Percentiles rank a stretch among this genome's conserved stretches.
Evolutionary conservation across 192 early-diverging fungal species (phyloP).

Genomic region (Gryganskiella cystojenkinii): DNA sequence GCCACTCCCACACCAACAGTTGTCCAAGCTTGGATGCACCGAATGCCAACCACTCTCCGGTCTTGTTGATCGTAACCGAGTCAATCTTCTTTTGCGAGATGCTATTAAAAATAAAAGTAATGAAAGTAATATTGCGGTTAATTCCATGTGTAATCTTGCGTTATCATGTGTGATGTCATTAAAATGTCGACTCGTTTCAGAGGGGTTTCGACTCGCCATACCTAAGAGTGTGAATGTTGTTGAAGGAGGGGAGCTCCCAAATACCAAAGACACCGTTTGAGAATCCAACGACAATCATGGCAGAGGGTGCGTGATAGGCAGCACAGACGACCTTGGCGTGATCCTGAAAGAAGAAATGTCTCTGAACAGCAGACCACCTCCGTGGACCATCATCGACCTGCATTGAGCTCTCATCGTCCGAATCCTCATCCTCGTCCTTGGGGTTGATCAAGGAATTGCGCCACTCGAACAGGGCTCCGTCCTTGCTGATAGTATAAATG

Average conservation of each 20-base stretch:
- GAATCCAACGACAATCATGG: constrained; percentile 91
- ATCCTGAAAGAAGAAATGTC: constrained; percentile 87
- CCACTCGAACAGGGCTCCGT: constrained; percentile 92
- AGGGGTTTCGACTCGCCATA: constrained; percentile 26
- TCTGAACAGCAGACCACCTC: constrained; percentile 66
- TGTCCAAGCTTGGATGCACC: constrained; percentile 93
- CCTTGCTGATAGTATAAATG: constrained; percentile 88
- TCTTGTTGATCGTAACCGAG: constrained; percentile 86
- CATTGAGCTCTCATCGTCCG: constrained; percentile 69
- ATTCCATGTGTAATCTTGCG: no score
- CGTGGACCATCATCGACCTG: constrained; percentile 46
- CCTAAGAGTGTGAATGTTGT: constrained; percentile 94
- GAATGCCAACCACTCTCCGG: constrained; percentile 98
- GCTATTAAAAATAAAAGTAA: constrained; percentile 52
- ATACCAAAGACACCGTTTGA: constrained; percentile 96
- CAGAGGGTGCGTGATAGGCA: constrained; percentile 76
- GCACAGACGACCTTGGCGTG: constrained; percentile 82
- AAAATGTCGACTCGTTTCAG: no score
- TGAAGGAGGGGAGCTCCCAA: constrained; percentile 97
- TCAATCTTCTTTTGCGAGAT: constrained; percentile 95
- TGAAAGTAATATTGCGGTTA: background rate
- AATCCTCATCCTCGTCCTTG: constrained; percentile 63
- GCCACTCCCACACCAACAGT: constrained; percentile 99
- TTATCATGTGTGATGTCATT: no score
- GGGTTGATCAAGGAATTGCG: constrained; percentile 52